Evolutionary conservation across 371 early-diverging fungal species (phyloP).

Genomic region (Zopfochytrium polystomum): DNA sequence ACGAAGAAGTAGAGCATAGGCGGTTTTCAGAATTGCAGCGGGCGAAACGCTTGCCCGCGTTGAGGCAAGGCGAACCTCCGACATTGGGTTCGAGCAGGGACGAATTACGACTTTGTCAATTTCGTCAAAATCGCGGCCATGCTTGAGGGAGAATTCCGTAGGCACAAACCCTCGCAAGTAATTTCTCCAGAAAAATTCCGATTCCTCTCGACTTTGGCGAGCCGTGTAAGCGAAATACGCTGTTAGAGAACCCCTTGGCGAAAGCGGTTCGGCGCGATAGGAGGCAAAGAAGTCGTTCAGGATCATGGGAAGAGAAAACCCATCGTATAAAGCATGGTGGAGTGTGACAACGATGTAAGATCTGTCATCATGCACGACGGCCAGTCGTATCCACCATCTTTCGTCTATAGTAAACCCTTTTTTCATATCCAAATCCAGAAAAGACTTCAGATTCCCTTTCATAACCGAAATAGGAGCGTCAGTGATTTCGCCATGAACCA

Average conservation of each 20-base stretch:
- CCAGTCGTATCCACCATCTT: background rate
- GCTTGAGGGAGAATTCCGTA: no score
- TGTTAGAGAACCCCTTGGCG: constrained; percentile 20
- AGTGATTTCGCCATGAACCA: background rate
- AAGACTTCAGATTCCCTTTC: no score
- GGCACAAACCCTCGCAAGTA: no score
- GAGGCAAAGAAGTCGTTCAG: constrained; percentile 18
- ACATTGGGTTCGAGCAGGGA: constrained; percentile 2
- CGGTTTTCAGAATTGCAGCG: constrained; percentile 11
- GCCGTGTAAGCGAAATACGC: background rate
- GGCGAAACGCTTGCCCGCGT: constrained; percentile 10
- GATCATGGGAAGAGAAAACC: constrained; percentile 24
- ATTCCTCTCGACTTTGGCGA: background rate
- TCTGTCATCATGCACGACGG: no score
- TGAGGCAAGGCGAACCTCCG: no score
- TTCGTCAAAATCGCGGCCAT: no score
- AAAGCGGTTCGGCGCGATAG: constrained; percentile 1
- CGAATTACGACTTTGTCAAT: constrained; percentile 7
- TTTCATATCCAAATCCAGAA: no score
- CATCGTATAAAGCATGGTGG: constrained; percentile 41
- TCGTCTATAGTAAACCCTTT: background rate
- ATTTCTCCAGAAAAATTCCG: background rate
- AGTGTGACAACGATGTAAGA: constrained; percentile 29
- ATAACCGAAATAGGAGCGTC: background rate
- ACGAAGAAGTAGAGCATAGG: constrained; percentile 28